These are phyloP conservation scores for Platanthera guangdongensis DNA, from an alignment of 106 monocot genomes.

Conservation along the genomic window DNA sequence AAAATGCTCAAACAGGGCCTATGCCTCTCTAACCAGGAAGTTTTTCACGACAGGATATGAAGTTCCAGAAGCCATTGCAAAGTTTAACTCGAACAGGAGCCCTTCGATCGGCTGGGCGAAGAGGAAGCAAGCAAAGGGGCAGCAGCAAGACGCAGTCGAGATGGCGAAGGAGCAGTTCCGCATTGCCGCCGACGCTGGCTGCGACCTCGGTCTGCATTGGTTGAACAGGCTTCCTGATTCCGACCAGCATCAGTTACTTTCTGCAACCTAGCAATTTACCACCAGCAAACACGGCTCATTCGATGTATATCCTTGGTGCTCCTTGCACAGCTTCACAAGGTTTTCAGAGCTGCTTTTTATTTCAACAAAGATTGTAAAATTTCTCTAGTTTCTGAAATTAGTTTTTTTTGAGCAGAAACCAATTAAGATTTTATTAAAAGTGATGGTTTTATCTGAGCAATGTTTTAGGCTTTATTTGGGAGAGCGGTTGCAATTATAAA, in stretches of 20 bases:
- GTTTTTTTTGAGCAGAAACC: too few relatives aligned
- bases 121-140: conserved; percentile 23
- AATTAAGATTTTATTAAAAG: too few relatives aligned
- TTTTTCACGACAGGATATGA: conserved; percentile 28
- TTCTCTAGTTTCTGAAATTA: neutral
- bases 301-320: neutral
- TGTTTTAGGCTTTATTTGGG: too few relatives aligned
- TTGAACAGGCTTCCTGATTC: conserved; percentile 40
- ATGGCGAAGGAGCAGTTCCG: conserved; percentile 68
- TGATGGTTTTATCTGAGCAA: too few relatives aligned
- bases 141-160: conserved; percentile 25
- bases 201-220: conserved; percentile 61
- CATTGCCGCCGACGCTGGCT: conserved; percentile 46
- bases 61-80: conserved; percentile 50
- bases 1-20: too few relatives aligned
- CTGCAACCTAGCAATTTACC: neutral
- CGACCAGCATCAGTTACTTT: conserved; percentile 10
- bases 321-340: too few relatives aligned
- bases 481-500: too few relatives aligned
- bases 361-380: neutral
- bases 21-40: neutral
- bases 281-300: neutral
- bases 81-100: conserved; percentile 33
- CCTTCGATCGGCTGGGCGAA: conserved; percentile 31
- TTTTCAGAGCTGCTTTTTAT: too few relatives aligned